Base-by-base conservation (phyloP, 169 alveolate species). In the Cryptosporidium meleagridis region DNA sequence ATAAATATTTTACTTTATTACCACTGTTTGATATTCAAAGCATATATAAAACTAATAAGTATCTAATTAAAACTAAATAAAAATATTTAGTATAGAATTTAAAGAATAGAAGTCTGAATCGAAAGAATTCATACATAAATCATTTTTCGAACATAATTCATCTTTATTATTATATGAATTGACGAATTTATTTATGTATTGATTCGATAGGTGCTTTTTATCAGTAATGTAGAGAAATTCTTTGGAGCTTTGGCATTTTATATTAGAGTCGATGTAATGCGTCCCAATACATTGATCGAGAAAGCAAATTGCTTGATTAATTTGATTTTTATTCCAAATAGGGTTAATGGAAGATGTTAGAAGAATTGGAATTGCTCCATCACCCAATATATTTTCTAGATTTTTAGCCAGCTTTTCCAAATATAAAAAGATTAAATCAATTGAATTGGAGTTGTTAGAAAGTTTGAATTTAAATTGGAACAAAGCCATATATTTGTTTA, bases 351-450 rank as follows among this genome's bases (percentile, higher is more conserved):
- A 48, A 6, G 53, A 55, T 21, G 29, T 48, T 23, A 80, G 14
- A 29, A 80, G 14, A 35, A 80, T 62, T 21, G 89, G 89, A 23
- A 80, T 29, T 31, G 62, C 75, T 39, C 80, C 73, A 44, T 80
- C 89, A 18, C 89, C 89, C 4, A 65, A n/a, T 61, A 80, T 80
- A 5, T n/a, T 37, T n/a, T 62, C 67, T 31, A 80, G 31, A 10
- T 29, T 80, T 59, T 61, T 35, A 41, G 62, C 48, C 1, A 80
- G 37, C 8, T 80, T 80, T 41, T 33, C 68, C 89, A 75, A 80
- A 80, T 41, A 65, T 23, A 62, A 10, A 0, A 39, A 21, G 29
- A 62, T 21, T 14, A 62, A 6, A 23, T 61, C 68, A 16, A 14
- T 26, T 0, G 41, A 58, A 45, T 53, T 29, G 21, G 5, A 7